These are phyloP conservation scores for Leishmania major DNA, from an alignment of 208 protist genomes.

Conservation along the genomic window DNA sequence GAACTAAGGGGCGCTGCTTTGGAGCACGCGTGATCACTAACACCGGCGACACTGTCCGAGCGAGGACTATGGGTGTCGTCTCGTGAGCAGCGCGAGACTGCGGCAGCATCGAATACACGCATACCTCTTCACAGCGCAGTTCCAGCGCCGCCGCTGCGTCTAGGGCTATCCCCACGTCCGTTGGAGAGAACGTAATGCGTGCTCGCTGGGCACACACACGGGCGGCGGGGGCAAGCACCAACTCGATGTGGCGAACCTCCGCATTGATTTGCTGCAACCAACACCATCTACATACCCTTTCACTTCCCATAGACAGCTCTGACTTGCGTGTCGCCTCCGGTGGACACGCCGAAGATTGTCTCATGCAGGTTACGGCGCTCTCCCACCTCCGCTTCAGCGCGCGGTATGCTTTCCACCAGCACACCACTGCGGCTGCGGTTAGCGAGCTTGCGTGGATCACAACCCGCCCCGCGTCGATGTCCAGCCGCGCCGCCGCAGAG, in stretches of 20 bases:
- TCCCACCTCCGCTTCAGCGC: not conserved
- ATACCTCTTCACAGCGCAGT: slow-evolving; percentile 1
- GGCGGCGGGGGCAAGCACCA: not conserved
- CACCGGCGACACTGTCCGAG: not conserved
- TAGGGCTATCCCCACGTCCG: not conserved
- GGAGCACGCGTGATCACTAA: not conserved
- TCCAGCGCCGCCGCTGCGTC: not conserved
- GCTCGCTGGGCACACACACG: not conserved
- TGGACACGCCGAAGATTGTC: no score
- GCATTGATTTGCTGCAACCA: not conserved
- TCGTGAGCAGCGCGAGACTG: not conserved
- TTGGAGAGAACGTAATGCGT: not conserved
- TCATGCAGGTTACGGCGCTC: not conserved
- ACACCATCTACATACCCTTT: not conserved
- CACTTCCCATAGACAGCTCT: not conserved
- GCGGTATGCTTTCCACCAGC: slow-evolving; percentile 5
- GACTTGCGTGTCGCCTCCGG: not conserved
- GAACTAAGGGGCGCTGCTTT: not conserved
- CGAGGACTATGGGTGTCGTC: not conserved
- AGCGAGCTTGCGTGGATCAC: slow-evolving; percentile 1
- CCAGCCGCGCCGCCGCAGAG: not conserved
- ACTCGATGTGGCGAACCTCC: not conserved
- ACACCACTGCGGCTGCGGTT: slow-evolving; percentile 5
- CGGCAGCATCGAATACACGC: not conserved
- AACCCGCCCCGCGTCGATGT: not conserved